Evolutionary conservation across 148 eudicot genomes (phyloP).

Genomic region (Talinum fruticosum): DNA sequence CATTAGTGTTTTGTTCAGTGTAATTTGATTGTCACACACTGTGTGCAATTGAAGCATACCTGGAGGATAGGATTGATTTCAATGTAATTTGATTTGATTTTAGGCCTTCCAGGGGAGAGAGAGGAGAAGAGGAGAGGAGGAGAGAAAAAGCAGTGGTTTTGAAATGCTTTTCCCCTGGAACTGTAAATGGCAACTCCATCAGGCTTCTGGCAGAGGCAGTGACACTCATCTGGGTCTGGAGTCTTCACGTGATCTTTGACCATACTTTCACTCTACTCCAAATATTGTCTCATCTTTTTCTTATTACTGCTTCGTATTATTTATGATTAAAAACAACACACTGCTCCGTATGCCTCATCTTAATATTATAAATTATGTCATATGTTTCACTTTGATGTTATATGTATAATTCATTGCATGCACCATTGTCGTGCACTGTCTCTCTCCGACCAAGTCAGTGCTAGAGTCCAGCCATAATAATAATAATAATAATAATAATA

Average conservation of each 20-base stretch:
- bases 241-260: constrained; percentile 2
- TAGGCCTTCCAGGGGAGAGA: neutral
- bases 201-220: neutral
- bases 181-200: neutral
- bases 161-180: neutral
- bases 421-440: too few species aligned
- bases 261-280: neutral
- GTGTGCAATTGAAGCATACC: neutral
- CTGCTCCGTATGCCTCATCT: too few species aligned
- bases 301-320: neutral
- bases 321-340: neutral
- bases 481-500: too few species aligned
- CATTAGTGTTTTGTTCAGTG: neutral
- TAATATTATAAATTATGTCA: too few species aligned
- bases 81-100: neutral
- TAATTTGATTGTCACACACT: neutral
- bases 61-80: neutral
- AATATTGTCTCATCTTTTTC: neutral
- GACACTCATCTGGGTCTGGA: neutral
- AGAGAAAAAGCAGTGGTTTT: neutral
- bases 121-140: neutral
- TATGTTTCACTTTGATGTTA: too few species aligned
- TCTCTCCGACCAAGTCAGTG: too few species aligned
- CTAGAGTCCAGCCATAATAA: too few species aligned
- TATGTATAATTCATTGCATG: too few species aligned